Conservation (phyloP, 1,284 basidiomycete genomes). For the Peniophora sp. region DNA sequence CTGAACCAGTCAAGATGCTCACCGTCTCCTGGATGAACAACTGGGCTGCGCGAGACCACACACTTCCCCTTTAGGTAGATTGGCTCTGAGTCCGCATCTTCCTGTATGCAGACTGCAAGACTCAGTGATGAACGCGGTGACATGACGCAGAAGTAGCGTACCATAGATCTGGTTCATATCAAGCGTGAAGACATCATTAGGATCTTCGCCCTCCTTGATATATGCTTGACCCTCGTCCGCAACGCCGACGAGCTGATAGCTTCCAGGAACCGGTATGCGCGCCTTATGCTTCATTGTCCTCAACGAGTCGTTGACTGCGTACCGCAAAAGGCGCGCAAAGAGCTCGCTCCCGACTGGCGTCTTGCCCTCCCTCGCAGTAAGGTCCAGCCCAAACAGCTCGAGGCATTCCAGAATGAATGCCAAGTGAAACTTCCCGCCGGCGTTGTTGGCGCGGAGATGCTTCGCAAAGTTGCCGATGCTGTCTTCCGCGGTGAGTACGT, state of each 20-base stretch:
- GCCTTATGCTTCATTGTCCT: constrained; percentile 60
- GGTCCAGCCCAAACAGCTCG: constrained; percentile 34
- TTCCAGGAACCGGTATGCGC: constrained; percentile 58
- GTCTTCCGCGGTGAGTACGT: constrained; percentile 42
- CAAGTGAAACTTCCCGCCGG: constrained; percentile 44
- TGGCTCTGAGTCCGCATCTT: constrained; percentile 30
- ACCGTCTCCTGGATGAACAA: constrained; percentile 62
- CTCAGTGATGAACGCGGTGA: no score
- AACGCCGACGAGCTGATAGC: constrained; percentile 61
- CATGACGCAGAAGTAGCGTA: no score
- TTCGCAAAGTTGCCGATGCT: constrained; percentile 33
- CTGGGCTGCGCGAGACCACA: constrained; percentile 54
- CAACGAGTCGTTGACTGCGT: constrained; percentile 14
- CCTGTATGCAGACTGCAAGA: constrained; percentile 50
- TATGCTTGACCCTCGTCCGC: constrained; percentile 67
- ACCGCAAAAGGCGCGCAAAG: constrained; percentile 35
- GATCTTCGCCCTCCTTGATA: constrained; percentile 24
- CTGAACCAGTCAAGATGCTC: not conserved
- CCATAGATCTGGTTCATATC: constrained; percentile 52
- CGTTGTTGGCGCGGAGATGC: constrained; percentile 35
- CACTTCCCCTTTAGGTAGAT: constrained; percentile 45
- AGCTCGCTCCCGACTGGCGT: constrained; percentile 44
- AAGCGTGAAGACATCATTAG: constrained; percentile 41
- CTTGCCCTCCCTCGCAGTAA: constrained; percentile 25
- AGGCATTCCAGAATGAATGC: constrained; percentile 40